A percentile compares a stretch with the other conserved stretches of the same genome.
Conservation (phyloP, 2,329 filamentous ascomycete species). For the Colletotrichum sp. region DNA sequence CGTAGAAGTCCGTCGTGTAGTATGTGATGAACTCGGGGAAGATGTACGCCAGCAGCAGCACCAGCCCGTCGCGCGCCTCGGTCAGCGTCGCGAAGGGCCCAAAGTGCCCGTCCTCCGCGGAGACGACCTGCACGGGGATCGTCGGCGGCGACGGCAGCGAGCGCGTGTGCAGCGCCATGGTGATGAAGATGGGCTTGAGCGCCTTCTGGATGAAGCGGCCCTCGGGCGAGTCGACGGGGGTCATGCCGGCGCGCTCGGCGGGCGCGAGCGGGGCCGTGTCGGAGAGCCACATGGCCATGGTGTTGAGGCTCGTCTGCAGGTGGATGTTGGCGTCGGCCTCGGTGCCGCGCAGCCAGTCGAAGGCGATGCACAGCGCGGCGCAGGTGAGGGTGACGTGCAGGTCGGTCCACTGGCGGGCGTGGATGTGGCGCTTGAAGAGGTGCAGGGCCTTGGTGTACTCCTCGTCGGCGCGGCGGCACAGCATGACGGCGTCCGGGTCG, state of each 20-base stretch:
- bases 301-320: neutral
- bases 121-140: neutral
- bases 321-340: neutral
- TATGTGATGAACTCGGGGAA: neutral
- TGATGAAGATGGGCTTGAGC: neutral
- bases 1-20: neutral
- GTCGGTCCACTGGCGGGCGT: neutral
- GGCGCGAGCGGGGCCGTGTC: neutral
- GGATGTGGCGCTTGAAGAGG: neutral
- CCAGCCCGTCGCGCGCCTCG: neutral
- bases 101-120: neutral
- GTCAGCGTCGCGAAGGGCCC: neutral
- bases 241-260: neutral
- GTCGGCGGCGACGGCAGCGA: neutral
- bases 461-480: neutral
- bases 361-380: constrained; percentile 3
- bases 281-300: constrained; percentile 16
- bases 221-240: neutral
- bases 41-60: neutral
- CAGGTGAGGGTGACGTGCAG: constrained; percentile 16
- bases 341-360: constrained; percentile 10
- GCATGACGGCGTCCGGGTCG: neutral
- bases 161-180: neutral
- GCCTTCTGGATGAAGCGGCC: neutral
- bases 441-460: neutral